phyloP scores from a whole-genome alignment of 352 stramenopile genomes.

The Thraustochytrium sp. region DNA sequence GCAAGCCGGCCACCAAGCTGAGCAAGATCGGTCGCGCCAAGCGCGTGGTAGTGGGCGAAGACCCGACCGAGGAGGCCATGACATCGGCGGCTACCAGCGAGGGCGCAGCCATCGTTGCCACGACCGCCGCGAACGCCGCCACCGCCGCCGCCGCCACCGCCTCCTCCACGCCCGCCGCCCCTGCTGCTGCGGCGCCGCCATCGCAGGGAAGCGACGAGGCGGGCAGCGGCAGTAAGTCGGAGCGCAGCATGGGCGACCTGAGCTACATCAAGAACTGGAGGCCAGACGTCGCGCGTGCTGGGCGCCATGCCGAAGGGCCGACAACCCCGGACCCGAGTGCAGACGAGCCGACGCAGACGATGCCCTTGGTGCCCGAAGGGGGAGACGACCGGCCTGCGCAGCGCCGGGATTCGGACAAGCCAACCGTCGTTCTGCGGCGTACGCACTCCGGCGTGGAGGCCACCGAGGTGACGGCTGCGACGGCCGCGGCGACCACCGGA shows the following conservation, averaged over 20 bases:
- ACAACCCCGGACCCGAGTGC: too few relatives aligned
- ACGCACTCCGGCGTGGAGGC: not conserved
- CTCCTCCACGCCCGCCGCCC: not conserved
- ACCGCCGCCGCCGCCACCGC: not conserved
- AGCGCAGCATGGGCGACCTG: not conserved
- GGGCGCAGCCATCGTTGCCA: too few relatives aligned
- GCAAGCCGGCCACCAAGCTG: not conserved
- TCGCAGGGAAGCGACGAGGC: not conserved
- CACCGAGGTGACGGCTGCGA: not conserved
- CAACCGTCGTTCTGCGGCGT: not conserved
- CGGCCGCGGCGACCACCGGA: not conserved
- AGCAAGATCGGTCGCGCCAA: conserved; percentile 16
- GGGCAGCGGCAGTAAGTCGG: not conserved
- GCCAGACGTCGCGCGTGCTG: not conserved
- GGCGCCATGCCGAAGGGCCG: not conserved
- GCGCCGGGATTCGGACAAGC: not conserved
- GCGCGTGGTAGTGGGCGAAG: not conserved
- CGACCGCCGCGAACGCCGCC: not conserved
- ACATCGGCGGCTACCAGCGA: too few relatives aligned
- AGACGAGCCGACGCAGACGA: not conserved
- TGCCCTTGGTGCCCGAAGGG: not conserved
- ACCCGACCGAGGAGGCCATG: not conserved
- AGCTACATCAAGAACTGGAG: conserved; percentile 41
- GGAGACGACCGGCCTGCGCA: not conserved
- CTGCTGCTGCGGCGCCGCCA: not conserved